Base-by-base conservation (phyloP, 768 basidiomycete species). In the Boletus speciosus region DNA sequence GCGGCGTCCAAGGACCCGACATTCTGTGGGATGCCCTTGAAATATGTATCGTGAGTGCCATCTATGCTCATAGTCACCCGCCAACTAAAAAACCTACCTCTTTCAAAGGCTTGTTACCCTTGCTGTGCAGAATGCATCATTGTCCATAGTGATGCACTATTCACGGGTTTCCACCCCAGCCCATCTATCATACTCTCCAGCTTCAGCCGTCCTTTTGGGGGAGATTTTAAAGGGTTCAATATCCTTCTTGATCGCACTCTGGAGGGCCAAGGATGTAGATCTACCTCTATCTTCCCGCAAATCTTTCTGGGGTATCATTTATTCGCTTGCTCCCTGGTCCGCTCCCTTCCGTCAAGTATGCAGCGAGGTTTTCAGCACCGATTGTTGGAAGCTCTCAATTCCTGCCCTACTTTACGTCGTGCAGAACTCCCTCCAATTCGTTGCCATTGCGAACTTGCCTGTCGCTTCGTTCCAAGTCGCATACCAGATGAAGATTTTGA, bases 401-500 rank as follows among this genome's bases (percentile, higher is more conserved):
- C 96, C 96, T 1, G 95, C 96, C 19, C 79, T 97, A 57, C 86
- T 98, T 60, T 98, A 97, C 65, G 86, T 94, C 59, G 81, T 96
- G n/a, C 93, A 98, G 72, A 98, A 98, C 70, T 90, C 91, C 37
- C 83, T 99, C 23, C 97, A 98, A 71, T 99, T 96, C 71, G 92
- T 97, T 60, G 97, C 97, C 23, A 88, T 96, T 57, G 83, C 84
- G 60, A 98, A 99, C 72, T 83, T 99, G 54, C 92, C 93, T 37
- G 95, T 93, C 49, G 96, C 97, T 14, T 93, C 96, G 3, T 99
- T 98, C 75, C 96, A 98, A 70, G 93, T 98, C 58, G 91, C 90
- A 9, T 96, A 98, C 70, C 94, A 98, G 73, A 95, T 98, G 94
- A 98, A 98, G 73, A 98, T 98, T 68, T 80, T 98, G 52, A 98